A percentile compares a stretch with the other conserved stretches of the same genome.
These are phyloP conservation scores for Paxillus involutus DNA, from an alignment of 768 basidiomycete genomes.

Conservation along the genomic window DNA sequence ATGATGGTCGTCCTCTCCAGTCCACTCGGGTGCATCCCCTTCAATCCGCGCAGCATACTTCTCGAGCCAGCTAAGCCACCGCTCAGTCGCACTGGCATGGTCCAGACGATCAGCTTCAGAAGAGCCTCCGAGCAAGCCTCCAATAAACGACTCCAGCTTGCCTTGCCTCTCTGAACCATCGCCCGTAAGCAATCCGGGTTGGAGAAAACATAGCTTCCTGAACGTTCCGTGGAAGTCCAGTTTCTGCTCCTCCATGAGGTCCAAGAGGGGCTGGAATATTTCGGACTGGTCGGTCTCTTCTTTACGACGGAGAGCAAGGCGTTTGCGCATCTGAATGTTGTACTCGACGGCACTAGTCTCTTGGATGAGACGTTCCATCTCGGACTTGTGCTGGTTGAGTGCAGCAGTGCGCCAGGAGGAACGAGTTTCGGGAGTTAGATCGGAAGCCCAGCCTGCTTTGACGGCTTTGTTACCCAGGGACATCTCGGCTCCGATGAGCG, in stretches of 20 bases:
- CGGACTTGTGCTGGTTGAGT: conserved; percentile 49
- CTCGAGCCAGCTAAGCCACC: conserved; percentile 65
- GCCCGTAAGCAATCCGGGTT: conserved; percentile 35
- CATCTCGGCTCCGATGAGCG: conserved; percentile 83
- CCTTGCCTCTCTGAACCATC: conserved; percentile 8
- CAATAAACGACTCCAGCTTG: conserved; percentile 41
- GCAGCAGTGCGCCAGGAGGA: conserved; percentile 63
- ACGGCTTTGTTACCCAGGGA: conserved; percentile 49
- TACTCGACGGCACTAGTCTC: conserved; percentile 65
- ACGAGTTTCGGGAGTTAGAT: conserved; percentile 49
- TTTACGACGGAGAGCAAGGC: conserved; percentile 70
- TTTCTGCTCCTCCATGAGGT: conserved; percentile 65
- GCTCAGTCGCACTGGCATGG: conserved; percentile 42
- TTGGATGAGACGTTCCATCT: conserved; percentile 62
- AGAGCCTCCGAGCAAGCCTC: conserved; percentile 44
- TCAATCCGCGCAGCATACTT: conserved; percentile 60
- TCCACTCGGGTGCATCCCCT: conserved; percentile 50
- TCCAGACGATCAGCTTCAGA: conserved; percentile 48
- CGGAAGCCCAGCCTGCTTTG: conserved; percentile 62
- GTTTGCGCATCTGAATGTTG: conserved; percentile 69
- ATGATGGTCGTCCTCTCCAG: conserved; percentile 37
- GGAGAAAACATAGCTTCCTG: conserved; percentile 68
- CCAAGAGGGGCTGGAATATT: conserved; percentile 69
- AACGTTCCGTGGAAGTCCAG: conserved; percentile 92
- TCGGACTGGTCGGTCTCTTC: conserved; percentile 57